A percentile compares a stretch with the other conserved stretches of the same genome.
Conservation (phyloP, 306 rosid genomes). For the Cicer cuneatum region DNA sequence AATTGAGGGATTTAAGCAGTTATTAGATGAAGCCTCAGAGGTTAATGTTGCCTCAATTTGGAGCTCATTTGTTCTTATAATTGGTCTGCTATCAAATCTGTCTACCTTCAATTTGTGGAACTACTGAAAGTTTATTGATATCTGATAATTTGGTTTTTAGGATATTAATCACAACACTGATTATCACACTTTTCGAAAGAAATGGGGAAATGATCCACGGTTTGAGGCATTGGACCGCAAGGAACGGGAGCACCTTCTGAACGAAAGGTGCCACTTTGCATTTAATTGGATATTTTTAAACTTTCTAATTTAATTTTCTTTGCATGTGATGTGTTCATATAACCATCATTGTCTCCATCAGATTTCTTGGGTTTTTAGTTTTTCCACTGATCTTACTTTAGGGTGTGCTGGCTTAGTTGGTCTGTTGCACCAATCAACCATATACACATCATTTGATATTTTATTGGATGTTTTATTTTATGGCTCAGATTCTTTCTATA, state of each 20-base stretch:
- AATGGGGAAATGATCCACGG: slow-evolving; percentile 88
- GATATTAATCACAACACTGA: slow-evolving; percentile 72
- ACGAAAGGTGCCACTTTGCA: slow-evolving; percentile 72
- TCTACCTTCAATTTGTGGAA: slow-evolving; percentile 31
- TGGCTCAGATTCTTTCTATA: slow-evolving; percentile 2
- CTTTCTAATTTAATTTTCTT: slow-evolving; percentile 20
- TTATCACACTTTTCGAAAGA: slow-evolving; percentile 79
- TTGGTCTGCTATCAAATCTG: slow-evolving; percentile 34
- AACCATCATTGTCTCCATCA: slow-evolving; percentile 1
- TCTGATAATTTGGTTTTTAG: slow-evolving; percentile 51
- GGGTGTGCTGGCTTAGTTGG: slow-evolving; percentile 30
- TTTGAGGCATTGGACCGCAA: slow-evolving; percentile 94
- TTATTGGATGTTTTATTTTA: slow-evolving; percentile 34
- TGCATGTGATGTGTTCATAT: slow-evolving; percentile 33
- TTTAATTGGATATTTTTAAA: slow-evolving; percentile 14
- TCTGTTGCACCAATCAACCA: slow-evolving; percentile 11
- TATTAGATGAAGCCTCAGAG: slow-evolving; percentile 80
- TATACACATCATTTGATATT: not conserved
- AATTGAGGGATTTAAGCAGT: slow-evolving; percentile 83
- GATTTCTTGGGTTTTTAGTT: slow-evolving; percentile 34
- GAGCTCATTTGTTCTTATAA: slow-evolving; percentile 33
- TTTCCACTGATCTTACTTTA: slow-evolving; percentile 3
- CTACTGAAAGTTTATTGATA: slow-evolving; percentile 37
- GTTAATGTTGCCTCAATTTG: slow-evolving; percentile 49
- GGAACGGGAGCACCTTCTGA: slow-evolving; percentile 86